Evolutionary conservation across 441 rosid genomes (phyloP), one percentile per base, ranked within the genome.

Genomic region (Flueggea neowawraea): DNA sequence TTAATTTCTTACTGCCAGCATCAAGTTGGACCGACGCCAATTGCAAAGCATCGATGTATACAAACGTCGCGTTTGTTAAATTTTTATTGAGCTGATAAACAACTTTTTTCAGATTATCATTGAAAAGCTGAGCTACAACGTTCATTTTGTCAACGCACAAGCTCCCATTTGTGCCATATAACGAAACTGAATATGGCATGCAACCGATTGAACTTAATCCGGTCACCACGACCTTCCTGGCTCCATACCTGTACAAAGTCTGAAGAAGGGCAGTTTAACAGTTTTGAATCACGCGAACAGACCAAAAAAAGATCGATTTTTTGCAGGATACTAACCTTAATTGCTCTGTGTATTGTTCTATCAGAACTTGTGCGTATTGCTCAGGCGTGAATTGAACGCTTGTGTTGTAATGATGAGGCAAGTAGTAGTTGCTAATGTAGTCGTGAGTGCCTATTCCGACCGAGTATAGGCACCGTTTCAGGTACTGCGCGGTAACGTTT

Each of bases 291-390:
- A 47, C 31, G 3, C 5, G 2, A 13, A 15, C 22, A 12, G 2
- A 0, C 12, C 12, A 0, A 3, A 2, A 0, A 13, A 0, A 31
- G 28, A n/a, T 11, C 12, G 7, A 22, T 22, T 22, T 22, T 22
- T 22, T 22, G 28, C 28, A 22, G 44, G 10, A 5, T 31, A 31
- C 12, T 9, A 0, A 83, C 89, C 87, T 60, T 1, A 88, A 60
- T 63, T 82, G 85, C n/a, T 64, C 16, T 3, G 61, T 48, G 54
- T 74, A 85, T 14, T 78, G 72, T 12, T 59, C 17, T 32, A 72
- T 61, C 17, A 87, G 85, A 61, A 76, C 63, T 31, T 53, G 12
- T 10, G 89, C 78, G 12, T 12, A 83, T 49, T 70, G 67, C 1
- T 65, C 61, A 2, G 70, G 72, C 17, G 75, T 62, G 60, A 73